Evolutionary conservation across 2,329 filamentous ascomycete genomes (phyloP).

Genomic region (Cryphonectria carpinicola): DNA sequence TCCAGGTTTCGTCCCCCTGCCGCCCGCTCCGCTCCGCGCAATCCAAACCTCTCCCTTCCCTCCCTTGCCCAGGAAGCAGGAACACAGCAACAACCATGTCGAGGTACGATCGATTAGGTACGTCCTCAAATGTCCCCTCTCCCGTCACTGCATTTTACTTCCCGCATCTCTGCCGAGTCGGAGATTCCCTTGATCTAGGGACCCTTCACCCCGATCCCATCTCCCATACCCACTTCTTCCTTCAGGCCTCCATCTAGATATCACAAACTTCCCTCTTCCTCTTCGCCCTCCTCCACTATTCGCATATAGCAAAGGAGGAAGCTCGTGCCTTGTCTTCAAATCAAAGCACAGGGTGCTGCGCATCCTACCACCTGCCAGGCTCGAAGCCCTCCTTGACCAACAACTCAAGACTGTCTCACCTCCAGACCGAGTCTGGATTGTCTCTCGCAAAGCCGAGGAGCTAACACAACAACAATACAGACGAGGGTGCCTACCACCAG

Average conservation of each 20-base stretch:
- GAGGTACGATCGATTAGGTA: constrained; percentile 72
- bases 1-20: constrained; percentile 20
- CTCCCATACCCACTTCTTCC: constrained; percentile 23
- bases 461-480: constrained; percentile 39
- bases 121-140: constrained; percentile 41
- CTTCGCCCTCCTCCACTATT: constrained; percentile 17
- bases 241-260: constrained; percentile 13
- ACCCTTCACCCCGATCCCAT: constrained; percentile 11
- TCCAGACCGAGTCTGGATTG: constrained; percentile 32
- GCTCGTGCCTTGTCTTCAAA: constrained; percentile 25
- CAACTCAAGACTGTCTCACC: constrained; percentile 16
- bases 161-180: constrained; percentile 14
- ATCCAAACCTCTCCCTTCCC: constrained; percentile 27
- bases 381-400: constrained; percentile 7
- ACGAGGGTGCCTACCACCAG: constrained; percentile 65
- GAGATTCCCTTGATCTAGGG: constrained; percentile 24
- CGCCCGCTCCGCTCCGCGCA: constrained; percentile 16
- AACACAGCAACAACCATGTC: constrained; percentile 55
- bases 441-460: constrained; percentile 13
- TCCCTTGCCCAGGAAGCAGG: constrained; percentile 27
- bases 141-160: constrained; percentile 24
- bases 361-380: constrained; percentile 24
- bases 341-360: constrained; percentile 29
- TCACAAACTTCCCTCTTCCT: constrained; percentile 10
- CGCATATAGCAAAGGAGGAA: constrained; percentile 23